Conservation (phyloP, 2,329 filamentous ascomycete species). For the Alternaria alternata region DNA sequence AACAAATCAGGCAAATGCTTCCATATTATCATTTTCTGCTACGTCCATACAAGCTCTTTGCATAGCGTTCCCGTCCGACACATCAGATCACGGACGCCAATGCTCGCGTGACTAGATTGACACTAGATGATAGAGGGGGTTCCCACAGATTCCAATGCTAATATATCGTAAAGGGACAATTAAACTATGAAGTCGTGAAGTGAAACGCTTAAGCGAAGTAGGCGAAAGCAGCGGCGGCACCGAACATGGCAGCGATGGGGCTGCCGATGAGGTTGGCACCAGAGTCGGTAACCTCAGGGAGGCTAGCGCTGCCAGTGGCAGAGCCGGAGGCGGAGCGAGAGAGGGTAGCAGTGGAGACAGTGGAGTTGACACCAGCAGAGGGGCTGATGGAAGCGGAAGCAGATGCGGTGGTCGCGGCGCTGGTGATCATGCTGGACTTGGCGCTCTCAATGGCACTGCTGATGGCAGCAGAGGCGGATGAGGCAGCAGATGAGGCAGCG, state of each 20-base stretch:
- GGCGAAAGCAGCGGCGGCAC: conserved; percentile 52
- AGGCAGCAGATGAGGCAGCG: conserved; percentile 15
- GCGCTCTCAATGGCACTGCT: conserved; percentile 23
- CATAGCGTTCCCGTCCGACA: conserved; percentile 23
- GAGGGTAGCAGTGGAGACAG: conserved; percentile 37
- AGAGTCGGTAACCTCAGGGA: conserved; percentile 27
- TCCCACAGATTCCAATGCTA: conserved; percentile 28
- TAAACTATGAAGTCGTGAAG: conserved; percentile 7
- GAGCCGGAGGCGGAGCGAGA: conserved; percentile 26
- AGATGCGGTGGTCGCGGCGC: conserved; percentile 37
- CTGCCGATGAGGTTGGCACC: conserved; percentile 43
- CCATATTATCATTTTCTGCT: conserved; percentile 25
- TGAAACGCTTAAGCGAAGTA: conserved; percentile 48
- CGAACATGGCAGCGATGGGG: conserved; percentile 52
- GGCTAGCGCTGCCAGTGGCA: conserved; percentile 25
- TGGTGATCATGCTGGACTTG: conserved; percentile 25
- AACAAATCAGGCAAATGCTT: neutral
- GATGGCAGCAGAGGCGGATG: conserved; percentile 19
- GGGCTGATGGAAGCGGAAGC: conserved; percentile 32
- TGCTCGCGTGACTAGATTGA: conserved; percentile 25
- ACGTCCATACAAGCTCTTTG: conserved; percentile 35
- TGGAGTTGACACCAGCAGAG: conserved; percentile 35
- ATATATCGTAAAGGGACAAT: conserved; percentile 24
- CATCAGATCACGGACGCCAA: conserved; percentile 5
- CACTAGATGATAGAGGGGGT: conserved; percentile 17